These are phyloP conservation scores for Cladosporium sp. DNA, from an alignment of 2,329 filamentous ascomycete genomes.

Conservation along the genomic window DNA sequence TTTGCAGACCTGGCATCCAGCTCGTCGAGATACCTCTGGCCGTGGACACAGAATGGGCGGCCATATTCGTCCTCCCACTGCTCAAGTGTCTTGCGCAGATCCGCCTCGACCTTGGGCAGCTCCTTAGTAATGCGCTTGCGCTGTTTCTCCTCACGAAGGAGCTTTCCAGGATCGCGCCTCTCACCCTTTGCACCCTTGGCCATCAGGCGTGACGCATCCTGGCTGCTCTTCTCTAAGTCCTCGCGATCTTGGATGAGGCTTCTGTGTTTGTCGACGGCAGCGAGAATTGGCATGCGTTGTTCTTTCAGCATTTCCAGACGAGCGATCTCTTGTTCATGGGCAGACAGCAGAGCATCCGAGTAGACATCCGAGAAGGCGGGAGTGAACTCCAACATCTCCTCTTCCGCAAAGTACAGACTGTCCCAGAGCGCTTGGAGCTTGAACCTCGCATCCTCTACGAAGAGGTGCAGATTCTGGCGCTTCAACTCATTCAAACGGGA, in stretches of 20 bases:
- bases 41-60: constrained; percentile 86
- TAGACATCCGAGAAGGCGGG: constrained; percentile 90
- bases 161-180: constrained; percentile 86
- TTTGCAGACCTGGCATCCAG: constrained; percentile 62
- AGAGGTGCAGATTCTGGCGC: constrained; percentile 87
- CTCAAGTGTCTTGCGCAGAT: constrained; percentile 77
- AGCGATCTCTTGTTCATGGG: constrained; percentile 85
- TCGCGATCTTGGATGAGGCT: constrained; percentile 79
- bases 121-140: constrained; percentile 95
- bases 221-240: constrained; percentile 81
- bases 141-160: constrained; percentile 96
- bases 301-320: constrained; percentile 77
- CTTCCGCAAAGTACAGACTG: constrained; percentile 85
- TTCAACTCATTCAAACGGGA: constrained; percentile 84
- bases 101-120: constrained; percentile 80
- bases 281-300: constrained; percentile 78
- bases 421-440: constrained; percentile 96
- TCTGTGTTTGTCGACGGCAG: constrained; percentile 77
- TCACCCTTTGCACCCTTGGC: constrained; percentile 88
- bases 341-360: constrained; percentile 89
- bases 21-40: constrained; percentile 82
- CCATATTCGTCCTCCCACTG: constrained; percentile 92
- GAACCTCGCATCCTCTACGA: constrained; percentile 88
- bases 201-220: constrained; percentile 92
- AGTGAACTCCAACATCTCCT: constrained; percentile 97